phyloP scores from a whole-genome alignment of 139 green algal species.

The Volvox africanus region DNA sequence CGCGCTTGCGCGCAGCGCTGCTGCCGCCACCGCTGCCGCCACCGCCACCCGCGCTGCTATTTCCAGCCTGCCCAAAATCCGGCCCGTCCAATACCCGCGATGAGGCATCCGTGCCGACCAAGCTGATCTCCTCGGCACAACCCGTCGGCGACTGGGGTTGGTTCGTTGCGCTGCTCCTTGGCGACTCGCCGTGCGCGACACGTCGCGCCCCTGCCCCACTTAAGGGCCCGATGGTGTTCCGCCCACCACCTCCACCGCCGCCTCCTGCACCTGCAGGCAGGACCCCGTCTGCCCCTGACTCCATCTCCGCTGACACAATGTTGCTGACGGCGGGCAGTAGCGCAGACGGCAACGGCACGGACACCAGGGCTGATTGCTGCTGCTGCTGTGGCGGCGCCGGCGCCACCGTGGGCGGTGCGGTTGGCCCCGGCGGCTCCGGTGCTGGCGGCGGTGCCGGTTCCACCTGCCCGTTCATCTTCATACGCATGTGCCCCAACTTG shows the following conservation, averaged over 20 bases:
- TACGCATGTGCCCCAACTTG: constrained; percentile 74
- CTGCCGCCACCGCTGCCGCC: neutral
- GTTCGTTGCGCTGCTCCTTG: constrained; percentile 35
- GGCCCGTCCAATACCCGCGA: neutral
- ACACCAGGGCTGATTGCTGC: neutral
- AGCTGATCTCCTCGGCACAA: constrained; percentile 11
- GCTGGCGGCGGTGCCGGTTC: constrained; percentile 42
- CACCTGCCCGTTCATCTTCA: constrained; percentile 79
- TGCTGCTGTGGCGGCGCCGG: neutral
- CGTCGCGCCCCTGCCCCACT: neutral
- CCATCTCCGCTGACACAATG: neutral
- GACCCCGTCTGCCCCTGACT: neutral
- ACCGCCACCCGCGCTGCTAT: neutral
- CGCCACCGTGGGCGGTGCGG: neutral
- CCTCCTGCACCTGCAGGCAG: neutral
- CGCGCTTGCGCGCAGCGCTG: neutral
- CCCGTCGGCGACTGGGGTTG: neutral
- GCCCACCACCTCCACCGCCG: neutral
- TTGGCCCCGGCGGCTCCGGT: neutral
- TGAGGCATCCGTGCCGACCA: neutral
- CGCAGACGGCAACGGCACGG: constrained; percentile 6
- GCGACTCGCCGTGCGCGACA: neutral
- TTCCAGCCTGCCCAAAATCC: neutral
- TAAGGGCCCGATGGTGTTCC: constrained; percentile 28
- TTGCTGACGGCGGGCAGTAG: neutral